Evolutionary conservation across 371 early-diverging fungal genomes (phyloP).

Genomic region (Mucor mucedo): DNA sequence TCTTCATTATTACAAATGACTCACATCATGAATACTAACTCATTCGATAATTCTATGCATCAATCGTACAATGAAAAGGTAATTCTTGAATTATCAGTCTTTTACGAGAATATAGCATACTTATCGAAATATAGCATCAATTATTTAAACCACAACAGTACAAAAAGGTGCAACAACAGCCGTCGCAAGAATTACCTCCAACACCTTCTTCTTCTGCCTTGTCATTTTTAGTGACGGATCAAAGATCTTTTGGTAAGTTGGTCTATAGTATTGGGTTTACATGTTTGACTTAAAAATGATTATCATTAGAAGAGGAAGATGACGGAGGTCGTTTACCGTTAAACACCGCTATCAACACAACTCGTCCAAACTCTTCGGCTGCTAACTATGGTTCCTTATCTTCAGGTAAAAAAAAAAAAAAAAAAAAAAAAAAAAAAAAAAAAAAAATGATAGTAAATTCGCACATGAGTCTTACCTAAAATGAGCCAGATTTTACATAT

Average conservation of each 20-base stretch:
- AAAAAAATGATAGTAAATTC: too few relatives aligned
- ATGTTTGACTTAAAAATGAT: not conserved
- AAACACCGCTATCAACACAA: conserved; percentile 1
- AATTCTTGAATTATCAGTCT: not conserved
- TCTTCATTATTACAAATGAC: not conserved
- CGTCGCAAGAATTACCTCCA: conserved; percentile 17
- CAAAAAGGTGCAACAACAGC: not conserved
- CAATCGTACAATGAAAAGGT: conserved; percentile 4
- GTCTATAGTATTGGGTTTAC: not conserved
- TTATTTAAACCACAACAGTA: not conserved
- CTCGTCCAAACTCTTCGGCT: not conserved
- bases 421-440: not conserved
- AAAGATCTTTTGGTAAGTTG: conserved; percentile 3
- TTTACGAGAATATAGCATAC: not conserved
- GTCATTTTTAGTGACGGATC: conserved; percentile 12
- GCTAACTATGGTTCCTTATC: conserved; percentile 13
- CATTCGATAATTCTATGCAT: not conserved
- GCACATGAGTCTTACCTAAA: not conserved
- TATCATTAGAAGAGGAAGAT: not conserved
- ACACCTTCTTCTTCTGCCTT: conserved; percentile 21
- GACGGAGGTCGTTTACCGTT: not conserved
- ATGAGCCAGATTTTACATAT: not conserved
- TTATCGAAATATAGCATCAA: not conserved
- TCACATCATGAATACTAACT: not conserved
- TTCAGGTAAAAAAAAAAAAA: conserved; percentile 1